Percentiles rank a stretch among this genome's conserved stretches.
Evolutionary conservation across 169 alveolate genomes (phyloP).

Genomic region (Plasmodium yoelii): DNA sequence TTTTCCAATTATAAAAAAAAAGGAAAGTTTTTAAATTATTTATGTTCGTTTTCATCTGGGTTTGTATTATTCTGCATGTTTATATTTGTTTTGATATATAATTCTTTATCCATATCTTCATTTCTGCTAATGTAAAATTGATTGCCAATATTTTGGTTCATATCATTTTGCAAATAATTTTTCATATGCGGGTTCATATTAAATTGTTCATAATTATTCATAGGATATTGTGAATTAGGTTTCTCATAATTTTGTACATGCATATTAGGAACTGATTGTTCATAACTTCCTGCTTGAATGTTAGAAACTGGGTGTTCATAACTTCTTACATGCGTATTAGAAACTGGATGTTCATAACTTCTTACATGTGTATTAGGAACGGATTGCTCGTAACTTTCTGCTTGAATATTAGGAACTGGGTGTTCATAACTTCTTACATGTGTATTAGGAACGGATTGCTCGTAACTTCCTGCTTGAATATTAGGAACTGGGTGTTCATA

Average conservation of each 20-base stretch:
- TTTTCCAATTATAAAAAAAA: too few species aligned
- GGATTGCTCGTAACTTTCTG: neutral
- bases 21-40: neutral
- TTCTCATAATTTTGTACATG: neutral
- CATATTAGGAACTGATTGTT: neutral
- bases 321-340: neutral
- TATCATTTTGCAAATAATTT: neutral
- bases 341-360: neutral
- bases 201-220: neutral
- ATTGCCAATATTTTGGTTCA: conserved; percentile 3
- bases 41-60: neutral
- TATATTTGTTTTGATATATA: neutral
- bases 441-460: too few species aligned
- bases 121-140: neutral
- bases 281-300: neutral
- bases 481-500: too few species aligned
- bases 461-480: too few species aligned
- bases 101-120: neutral
- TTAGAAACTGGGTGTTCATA: neutral
- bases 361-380: neutral
- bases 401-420: neutral
- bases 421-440: neutral
- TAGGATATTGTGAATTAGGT: neutral
- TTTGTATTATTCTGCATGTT: neutral
- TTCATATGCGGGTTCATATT: conserved; percentile 11